A percentile compares a stretch with the other conserved stretches of the same genome.
Evolutionary conservation across 23 red algal species (phyloP).

Genomic region (Chondrus crispus): DNA sequence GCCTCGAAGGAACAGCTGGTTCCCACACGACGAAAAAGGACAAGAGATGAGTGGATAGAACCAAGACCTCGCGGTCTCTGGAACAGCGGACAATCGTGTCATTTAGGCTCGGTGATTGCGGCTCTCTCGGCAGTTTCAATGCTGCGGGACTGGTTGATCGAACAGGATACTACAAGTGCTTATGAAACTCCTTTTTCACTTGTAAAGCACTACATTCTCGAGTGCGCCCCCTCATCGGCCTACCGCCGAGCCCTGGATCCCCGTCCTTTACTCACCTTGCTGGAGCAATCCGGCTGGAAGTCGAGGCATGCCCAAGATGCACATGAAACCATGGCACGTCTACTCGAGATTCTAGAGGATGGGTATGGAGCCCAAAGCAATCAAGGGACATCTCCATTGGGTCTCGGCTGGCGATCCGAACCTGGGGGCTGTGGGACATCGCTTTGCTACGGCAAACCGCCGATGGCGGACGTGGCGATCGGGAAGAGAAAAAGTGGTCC

Average conservation of each 20-base stretch:
- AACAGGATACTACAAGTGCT: not conserved
- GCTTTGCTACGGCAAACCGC: not conserved
- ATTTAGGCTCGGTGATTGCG: constrained; percentile 23
- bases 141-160: not conserved
- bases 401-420: not conserved
- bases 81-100: constrained; percentile 59
- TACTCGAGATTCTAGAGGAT: constrained; percentile 42
- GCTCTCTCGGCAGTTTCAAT: constrained; percentile 27
- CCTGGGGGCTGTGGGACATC: not conserved
- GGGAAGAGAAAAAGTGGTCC: not conserved
- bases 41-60: not conserved
- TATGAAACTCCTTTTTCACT: not conserved
- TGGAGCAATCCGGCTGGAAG: constrained; percentile 31
- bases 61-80: constrained; percentile 36
- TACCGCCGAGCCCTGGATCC: constrained; percentile 9
- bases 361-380: not conserved
- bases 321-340: constrained; percentile 38
- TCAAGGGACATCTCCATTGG: not conserved
- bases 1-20: too few species aligned
- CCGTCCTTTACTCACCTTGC: not conserved
- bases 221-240: not conserved
- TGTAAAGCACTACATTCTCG: not conserved
- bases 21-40: too few species aligned
- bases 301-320: constrained; percentile 47
- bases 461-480: not conserved